phyloP scores from a whole-genome alignment of 1,139 yeast genomes.

The Blastobotrys malaysiensis region DNA sequence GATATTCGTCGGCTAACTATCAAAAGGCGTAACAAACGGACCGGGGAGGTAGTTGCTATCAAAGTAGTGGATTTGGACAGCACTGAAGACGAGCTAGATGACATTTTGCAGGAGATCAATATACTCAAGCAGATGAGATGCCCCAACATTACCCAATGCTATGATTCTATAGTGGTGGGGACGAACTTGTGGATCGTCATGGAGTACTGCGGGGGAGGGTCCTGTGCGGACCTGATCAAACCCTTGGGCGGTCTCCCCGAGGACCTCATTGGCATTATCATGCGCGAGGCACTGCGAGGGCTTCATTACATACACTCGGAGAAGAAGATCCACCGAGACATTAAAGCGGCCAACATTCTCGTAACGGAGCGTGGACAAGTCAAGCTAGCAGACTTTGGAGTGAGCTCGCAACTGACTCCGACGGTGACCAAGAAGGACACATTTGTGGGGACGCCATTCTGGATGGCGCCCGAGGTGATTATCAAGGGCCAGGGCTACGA shows the following conservation, averaged over 20 bases:
- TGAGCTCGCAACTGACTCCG: slow-evolving; percentile 75
- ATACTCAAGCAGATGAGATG: slow-evolving; percentile 61
- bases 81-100: slow-evolving; percentile 65
- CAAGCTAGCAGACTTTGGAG: slow-evolving; percentile 93
- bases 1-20: not conserved
- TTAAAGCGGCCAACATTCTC: slow-evolving; percentile 76
- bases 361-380: slow-evolving; percentile 60
- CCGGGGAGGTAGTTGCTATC: slow-evolving; percentile 56
- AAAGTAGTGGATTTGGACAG: slow-evolving; percentile 70
- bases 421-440: slow-evolving; percentile 72
- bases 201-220: slow-evolving; percentile 93
- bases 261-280: slow-evolving; percentile 29
- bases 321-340: slow-evolving; percentile 78
- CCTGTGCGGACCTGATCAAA: slow-evolving; percentile 61
- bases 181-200: slow-evolving; percentile 78
- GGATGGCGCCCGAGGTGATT: slow-evolving; percentile 97
- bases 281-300: slow-evolving; percentile 52
- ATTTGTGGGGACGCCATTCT: slow-evolving; percentile 95
- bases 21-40: slow-evolving; percentile 19
- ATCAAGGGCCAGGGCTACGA: slow-evolving; percentile 77
- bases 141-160: slow-evolving; percentile 54
- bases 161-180: slow-evolving; percentile 56
- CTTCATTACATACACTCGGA: slow-evolving; percentile 63
- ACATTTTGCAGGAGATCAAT: slow-evolving; percentile 67
- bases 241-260: slow-evolving; percentile 13